These are phyloP conservation scores for Ascochyta clinopodiicola DNA, from an alignment of 2,329 filamentous ascomycete genomes.

Conservation along the genomic window DNA sequence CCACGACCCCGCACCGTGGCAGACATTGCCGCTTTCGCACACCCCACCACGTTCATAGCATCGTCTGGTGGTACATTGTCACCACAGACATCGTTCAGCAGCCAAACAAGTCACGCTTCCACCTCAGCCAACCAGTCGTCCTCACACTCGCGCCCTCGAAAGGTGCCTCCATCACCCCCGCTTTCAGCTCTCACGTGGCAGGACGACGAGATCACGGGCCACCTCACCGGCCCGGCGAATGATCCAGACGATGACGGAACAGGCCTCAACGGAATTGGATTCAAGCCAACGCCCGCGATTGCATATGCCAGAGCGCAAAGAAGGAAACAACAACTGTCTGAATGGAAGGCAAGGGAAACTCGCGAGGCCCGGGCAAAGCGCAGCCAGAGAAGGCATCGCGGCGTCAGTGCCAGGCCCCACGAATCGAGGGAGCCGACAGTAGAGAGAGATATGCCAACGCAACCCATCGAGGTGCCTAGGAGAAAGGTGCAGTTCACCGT, in stretches of 20 bases:
- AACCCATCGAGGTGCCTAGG: conserved; percentile 21
- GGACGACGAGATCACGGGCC: conserved; percentile 68
- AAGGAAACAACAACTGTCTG: conserved; percentile 64
- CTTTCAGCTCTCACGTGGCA: conserved; percentile 59
- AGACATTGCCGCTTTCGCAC: conserved; percentile 38
- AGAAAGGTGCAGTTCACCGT: conserved; percentile 45
- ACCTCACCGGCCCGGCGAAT: conserved; percentile 56
- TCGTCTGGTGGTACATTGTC: conserved; percentile 14
- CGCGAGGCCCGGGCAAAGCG: conserved; percentile 64
- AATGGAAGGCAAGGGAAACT: conserved; percentile 66
- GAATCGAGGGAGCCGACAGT: conserved; percentile 38
- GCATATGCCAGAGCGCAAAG: conserved; percentile 63
- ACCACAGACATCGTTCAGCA: conserved; percentile 13
- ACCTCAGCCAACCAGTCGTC: conserved; percentile 13
- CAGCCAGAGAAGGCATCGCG: conserved; percentile 57
- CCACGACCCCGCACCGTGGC: conserved; percentile 43
- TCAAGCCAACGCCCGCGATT: conserved; percentile 65
- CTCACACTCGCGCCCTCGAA: conserved; percentile 28
- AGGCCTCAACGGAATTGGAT: conserved; percentile 69
- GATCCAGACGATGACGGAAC: conserved; percentile 68
- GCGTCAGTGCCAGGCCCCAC: conserved; percentile 27
- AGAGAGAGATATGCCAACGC: conserved; percentile 34
- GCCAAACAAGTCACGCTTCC: conserved; percentile 1
- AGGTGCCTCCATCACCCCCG: conserved; percentile 41
- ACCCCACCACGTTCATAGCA: conserved; percentile 37